A percentile compares a stretch with the other conserved stretches of the same genome.
These are phyloP conservation scores for Salvia miltiorrhiza DNA, from an alignment of 257 asterid species.

Conservation along the genomic window DNA sequence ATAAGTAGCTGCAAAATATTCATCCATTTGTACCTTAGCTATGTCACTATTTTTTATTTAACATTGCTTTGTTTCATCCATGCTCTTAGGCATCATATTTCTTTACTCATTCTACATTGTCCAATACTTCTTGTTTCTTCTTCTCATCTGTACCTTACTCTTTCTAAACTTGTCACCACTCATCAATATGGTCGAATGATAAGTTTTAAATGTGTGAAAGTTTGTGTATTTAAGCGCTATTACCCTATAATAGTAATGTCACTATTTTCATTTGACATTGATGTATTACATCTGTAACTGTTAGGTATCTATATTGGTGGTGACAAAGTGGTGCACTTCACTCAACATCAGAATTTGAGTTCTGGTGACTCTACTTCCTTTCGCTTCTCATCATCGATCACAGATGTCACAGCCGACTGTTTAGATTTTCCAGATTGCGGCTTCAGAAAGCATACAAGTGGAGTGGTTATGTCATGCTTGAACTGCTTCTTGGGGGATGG, in stretches of 20 bases:
- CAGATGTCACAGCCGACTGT: conserved; percentile 9
- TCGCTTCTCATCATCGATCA: conserved; percentile 9
- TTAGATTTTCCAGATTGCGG: conserved; percentile 23
- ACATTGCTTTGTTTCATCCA: background rate
- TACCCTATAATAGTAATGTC: too few species aligned
- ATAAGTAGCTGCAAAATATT: too few species aligned
- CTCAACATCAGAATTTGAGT: conserved; percentile 13
- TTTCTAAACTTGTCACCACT: background rate
- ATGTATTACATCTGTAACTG: background rate
- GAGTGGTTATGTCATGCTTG: conserved; percentile 31
- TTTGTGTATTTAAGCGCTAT: background rate
- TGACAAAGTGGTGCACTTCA: conserved; percentile 34
- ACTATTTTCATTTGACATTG: background rate
- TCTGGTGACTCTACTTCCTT: background rate
- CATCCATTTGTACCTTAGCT: background rate
- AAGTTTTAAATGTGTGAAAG: background rate
- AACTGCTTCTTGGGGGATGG: conserved; percentile 31
- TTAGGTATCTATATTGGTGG: conserved; percentile 31
- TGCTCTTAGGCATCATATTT: conserved; percentile 20
- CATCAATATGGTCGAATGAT: background rate
- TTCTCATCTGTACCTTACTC: background rate
- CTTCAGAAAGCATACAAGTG: background rate
- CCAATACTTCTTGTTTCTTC: background rate
- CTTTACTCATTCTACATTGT: background rate
- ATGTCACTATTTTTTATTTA: background rate